phyloP scores from a whole-genome alignment of 2,329 filamentous ascomycete species.

The Claviceps sp. region DNA sequence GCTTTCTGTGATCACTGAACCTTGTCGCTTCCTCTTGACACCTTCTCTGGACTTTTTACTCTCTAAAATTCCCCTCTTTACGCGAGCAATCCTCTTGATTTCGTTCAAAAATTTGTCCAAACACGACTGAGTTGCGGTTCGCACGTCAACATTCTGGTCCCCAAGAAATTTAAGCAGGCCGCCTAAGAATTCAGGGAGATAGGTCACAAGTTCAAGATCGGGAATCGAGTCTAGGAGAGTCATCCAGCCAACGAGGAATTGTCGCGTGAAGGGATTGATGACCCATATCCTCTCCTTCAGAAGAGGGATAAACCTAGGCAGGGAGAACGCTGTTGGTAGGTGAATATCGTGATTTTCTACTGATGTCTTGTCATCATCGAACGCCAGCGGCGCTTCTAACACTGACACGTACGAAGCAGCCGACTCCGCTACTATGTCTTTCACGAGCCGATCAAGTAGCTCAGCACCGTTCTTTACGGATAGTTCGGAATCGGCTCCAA shows the following conservation, averaged over 20 bases:
- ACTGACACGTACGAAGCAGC: constrained; percentile 90
- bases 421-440: constrained; percentile 92
- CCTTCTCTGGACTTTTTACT: constrained; percentile 61
- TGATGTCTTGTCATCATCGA: constrained; percentile 31
- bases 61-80: constrained; percentile 85
- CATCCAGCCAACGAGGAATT: constrained; percentile 93
- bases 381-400: constrained; percentile 45
- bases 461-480: constrained; percentile 98
- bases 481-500: constrained; percentile 88
- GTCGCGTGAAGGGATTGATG: constrained; percentile 85
- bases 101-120: constrained; percentile 84
- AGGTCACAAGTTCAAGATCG: constrained; percentile 86
- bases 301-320: constrained; percentile 80
- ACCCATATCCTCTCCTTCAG: constrained; percentile 91
- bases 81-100: constrained; percentile 83
- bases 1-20: constrained; percentile 55
- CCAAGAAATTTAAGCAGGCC: constrained; percentile 86
- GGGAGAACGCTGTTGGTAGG: constrained; percentile 77
- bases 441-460: constrained; percentile 82
- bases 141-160: constrained; percentile 85
- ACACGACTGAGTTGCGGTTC: constrained; percentile 77
- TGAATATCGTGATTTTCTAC: constrained; percentile 31
- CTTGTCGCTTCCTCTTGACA: constrained; percentile 54
- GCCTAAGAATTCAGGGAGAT: constrained; percentile 79
- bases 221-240: constrained; percentile 91